Percentiles rank a stretch among this genome's conserved stretches.
These are phyloP conservation scores for Gossypium australe DNA, from an alignment of 345 rosid species.

Conservation along the genomic window DNA sequence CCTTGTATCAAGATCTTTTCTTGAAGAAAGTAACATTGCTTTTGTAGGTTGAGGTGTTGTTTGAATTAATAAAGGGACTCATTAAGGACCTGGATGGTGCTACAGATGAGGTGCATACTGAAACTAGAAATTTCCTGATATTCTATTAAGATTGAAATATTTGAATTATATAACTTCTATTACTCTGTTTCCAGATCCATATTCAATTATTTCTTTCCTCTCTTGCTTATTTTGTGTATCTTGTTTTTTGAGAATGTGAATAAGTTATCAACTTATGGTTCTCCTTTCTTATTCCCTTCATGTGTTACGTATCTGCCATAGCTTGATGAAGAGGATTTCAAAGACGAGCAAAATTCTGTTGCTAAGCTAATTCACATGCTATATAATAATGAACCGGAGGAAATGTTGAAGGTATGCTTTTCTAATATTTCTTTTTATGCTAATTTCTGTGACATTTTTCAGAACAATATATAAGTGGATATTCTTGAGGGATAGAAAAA, in stretches of 20 bases:
- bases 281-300: slow-evolving; percentile 11
- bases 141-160: background rate
- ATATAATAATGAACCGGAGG: slow-evolving; percentile 66
- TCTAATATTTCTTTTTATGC: background rate
- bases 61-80: slow-evolving; percentile 83
- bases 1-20: background rate
- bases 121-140: background rate
- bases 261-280: background rate
- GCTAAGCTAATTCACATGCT: slow-evolving; percentile 87
- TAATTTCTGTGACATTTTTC: background rate
- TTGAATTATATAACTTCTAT: background rate
- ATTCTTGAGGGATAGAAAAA: background rate
- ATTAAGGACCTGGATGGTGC: slow-evolving; percentile 73
- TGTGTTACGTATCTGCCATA: slow-evolving; percentile 17
- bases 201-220: background rate
- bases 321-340: slow-evolving; percentile 94
- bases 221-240: background rate
- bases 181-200: background rate
- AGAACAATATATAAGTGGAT: background rate
- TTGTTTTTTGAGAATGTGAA: background rate
- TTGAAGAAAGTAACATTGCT: slow-evolving; percentile 14
- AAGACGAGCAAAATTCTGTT: slow-evolving; percentile 85
- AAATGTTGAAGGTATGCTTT: slow-evolving; percentile 68
- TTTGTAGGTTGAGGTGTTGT: slow-evolving; percentile 74
- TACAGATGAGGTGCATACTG: slow-evolving; percentile 52